A percentile compares a stretch with the other conserved stretches of the same genome.
Evolutionary conservation across 164 flowering plant species (phyloP).

Genomic region (Berberis vulgaris): DNA sequence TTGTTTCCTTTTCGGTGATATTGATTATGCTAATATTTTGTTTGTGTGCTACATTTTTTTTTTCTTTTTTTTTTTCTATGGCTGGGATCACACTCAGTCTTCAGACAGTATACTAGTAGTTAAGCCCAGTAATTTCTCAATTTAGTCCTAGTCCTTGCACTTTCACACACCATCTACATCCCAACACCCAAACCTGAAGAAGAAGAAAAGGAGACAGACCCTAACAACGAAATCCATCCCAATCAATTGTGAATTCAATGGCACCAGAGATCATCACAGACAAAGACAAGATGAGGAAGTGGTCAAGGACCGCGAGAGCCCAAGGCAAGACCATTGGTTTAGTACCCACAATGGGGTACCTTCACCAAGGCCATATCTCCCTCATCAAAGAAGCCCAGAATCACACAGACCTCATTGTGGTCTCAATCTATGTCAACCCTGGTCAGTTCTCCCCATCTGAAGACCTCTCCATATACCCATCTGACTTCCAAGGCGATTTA

Average conservation of each 20-base stretch:
- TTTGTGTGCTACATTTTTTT: too few species aligned
- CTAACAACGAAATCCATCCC: too few species aligned
- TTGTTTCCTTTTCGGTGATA: too few species aligned
- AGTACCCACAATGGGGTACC: constrained; percentile 94
- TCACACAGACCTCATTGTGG: constrained; percentile 42
- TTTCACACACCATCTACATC: too few species aligned
- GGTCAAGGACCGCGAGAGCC: constrained; percentile 69
- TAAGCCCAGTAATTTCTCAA: too few species aligned
- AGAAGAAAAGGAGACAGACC: too few species aligned
- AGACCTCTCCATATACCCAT: constrained; percentile 93
- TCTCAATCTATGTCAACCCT: constrained; percentile 93
- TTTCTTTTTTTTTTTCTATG: too few species aligned
- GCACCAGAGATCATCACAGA: constrained; percentile 36
- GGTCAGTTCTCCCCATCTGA: constrained; percentile 88
- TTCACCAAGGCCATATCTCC: constrained; percentile 83
- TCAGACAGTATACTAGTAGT: too few species aligned
- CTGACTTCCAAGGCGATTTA: constrained; percentile 78
- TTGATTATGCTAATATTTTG: too few species aligned
- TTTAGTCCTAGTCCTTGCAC: too few species aligned
- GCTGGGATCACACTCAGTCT: too few species aligned
- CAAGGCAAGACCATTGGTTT: constrained; percentile 64
- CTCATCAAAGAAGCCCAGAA: constrained; percentile 60
- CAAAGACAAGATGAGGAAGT: constrained; percentile 67
- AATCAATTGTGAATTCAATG: not conserved
- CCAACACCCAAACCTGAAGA: too few species aligned